Evolutionary conservation across 768 basidiomycete species (phyloP), one percentile per base, ranked within the genome.

Genomic region (Pholiota molesta): DNA sequence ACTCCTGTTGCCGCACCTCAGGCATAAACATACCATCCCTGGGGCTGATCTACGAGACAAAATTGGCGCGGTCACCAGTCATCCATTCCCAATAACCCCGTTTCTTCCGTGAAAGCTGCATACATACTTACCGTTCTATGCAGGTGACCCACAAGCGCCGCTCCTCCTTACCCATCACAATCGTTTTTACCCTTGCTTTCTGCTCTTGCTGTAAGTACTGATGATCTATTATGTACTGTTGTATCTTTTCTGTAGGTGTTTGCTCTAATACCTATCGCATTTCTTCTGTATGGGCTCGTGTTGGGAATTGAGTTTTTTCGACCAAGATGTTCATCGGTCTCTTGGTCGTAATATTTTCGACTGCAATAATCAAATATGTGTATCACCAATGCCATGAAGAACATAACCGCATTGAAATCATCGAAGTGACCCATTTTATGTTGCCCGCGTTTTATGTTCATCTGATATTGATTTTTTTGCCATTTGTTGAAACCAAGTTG

Each of bases 161-260:
- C 53, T 37, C 53, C 19, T 37, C 29, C 23, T 17, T 31, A 21
- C 11, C n/a, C 6, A 11, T 28, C 39, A 33, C 52, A 55, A 55
- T 60, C 52, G 52, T 60, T 60, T 17, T 53, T 62, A 53, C 47
- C 55, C 37, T 61, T 62, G 57, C 55, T 59, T 62, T 35, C 29
- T 63, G 35, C 39, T 49, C 52, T 55, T 60, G 47, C 60, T 66
- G 60, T 63, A 66, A 63, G 62, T 62, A 59, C 63, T 66, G 56
- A 62, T 53, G 59, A 60, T 57, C 57, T 64, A 54, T 59, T 57
- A 62, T 60, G 58, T 59, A 66, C 66, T 60, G 66, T 62, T 61
- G 55, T 62, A 52, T 52, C 62, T 40, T 35, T 40, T 33, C 45
- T 44, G 44, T 26, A 47, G 35, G 31, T 55, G 57, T 42, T 61